These are phyloP conservation scores for Galerina marginata DNA, from an alignment of 768 basidiomycete species.

Conservation along the genomic window DNA sequence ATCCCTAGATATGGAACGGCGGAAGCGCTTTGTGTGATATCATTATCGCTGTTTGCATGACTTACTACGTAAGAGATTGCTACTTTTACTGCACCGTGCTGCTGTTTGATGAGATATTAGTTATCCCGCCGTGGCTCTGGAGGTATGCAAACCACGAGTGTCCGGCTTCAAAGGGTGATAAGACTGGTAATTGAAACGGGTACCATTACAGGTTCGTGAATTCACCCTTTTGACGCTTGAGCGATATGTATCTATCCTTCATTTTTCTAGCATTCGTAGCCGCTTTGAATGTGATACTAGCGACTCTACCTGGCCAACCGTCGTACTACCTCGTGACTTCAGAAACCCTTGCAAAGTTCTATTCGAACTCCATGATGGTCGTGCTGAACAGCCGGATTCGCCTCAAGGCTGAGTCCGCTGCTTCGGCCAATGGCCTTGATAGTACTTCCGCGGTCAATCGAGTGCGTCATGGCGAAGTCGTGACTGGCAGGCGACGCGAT, in stretches of 20 bases:
- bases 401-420: not conserved
- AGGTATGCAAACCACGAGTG: conserved; percentile 5
- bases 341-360: conserved; percentile 9
- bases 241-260: too few relatives aligned
- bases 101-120: not conserved
- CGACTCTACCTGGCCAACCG: not conserved
- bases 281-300: conserved; percentile 10
- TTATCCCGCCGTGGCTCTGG: not conserved
- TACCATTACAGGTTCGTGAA: too few relatives aligned
- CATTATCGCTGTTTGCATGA: conserved; percentile 25
- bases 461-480: not conserved
- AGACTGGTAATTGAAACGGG: not conserved
- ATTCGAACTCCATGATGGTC: conserved; percentile 17
- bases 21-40: conserved; percentile 24
- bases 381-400: conserved; percentile 12
- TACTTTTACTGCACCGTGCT: not conserved
- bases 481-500: too few relatives aligned
- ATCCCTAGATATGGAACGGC: conserved; percentile 23
- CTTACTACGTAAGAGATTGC: conserved; percentile 20
- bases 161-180: conserved; percentile 1
- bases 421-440: not conserved
- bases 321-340: conserved; percentile 8
- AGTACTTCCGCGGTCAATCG: not conserved
- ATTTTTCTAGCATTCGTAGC: not conserved
- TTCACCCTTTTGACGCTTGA: too few relatives aligned